Evolutionary conservation across 768 basidiomycete species (phyloP).

Genomic region (Chalciporus sphaerocephalus): DNA sequence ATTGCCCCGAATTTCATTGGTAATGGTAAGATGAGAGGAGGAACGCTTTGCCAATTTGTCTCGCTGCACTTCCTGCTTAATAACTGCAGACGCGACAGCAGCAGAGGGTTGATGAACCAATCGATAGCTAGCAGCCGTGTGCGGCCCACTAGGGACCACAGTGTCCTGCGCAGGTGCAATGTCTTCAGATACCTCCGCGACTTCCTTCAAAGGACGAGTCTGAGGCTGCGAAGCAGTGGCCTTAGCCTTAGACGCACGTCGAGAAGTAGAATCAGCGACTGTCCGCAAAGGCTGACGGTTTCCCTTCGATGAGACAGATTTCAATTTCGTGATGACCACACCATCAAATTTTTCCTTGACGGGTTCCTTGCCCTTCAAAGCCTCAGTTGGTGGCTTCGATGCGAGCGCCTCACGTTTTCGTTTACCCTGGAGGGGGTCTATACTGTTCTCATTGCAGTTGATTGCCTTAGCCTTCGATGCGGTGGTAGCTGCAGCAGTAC

Average conservation of each 20-base stretch:
- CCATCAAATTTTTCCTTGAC: conserved; percentile 55
- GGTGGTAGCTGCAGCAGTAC: conserved; percentile 39
- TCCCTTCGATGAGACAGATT: conserved; percentile 20
- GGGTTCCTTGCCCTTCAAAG: conserved; percentile 6
- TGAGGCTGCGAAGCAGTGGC: conserved; percentile 21
- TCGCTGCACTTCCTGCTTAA: conserved; percentile 28
- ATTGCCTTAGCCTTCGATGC: conserved; percentile 33
- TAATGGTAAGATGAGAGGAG: conserved; percentile 29
- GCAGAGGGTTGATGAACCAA: conserved; percentile 31
- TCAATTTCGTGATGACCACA: conserved; percentile 59
- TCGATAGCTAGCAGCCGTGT: conserved; percentile 2
- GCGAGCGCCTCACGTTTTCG: conserved; percentile 73
- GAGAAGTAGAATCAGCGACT: conserved; percentile 38
- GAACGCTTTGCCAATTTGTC: conserved; percentile 29
- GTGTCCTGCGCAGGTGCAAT: conserved; percentile 47
- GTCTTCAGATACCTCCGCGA: conserved; percentile 35
- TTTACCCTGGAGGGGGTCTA: conserved; percentile 52
- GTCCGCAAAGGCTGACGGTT: conserved; percentile 54
- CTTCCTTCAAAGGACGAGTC: conserved; percentile 23
- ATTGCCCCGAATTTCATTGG: conserved; percentile 39
- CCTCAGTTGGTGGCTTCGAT: background rate
- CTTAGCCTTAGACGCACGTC: conserved; percentile 38
- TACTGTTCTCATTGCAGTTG: conserved; percentile 35
- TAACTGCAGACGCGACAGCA: conserved; percentile 12
- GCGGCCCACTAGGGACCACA: conserved; percentile 24